Percentiles rank a stretch among this genome's conserved stretches.
Conservation (phyloP, 495 filamentous ascomycete species). For the Bacidia gigantensis region DNA sequence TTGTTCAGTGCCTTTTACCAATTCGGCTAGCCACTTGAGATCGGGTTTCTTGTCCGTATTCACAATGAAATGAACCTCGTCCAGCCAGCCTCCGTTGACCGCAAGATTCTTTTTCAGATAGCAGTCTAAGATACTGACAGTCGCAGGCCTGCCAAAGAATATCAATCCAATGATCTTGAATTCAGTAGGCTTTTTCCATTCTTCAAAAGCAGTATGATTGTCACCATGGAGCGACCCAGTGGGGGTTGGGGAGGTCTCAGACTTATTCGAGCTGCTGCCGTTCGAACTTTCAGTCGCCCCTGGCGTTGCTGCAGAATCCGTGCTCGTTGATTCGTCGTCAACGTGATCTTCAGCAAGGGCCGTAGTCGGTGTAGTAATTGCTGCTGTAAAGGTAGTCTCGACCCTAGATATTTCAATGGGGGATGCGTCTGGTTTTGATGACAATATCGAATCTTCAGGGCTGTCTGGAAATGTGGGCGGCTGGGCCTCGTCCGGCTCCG, state of each 20-base stretch:
- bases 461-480: no score
- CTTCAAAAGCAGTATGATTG: not conserved
- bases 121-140: constrained; percentile 29
- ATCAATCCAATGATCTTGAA: constrained; percentile 32
- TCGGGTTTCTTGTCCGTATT: constrained; percentile 33
- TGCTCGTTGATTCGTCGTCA: no score
- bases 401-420: no score
- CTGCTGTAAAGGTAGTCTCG: no score
- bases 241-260: not conserved
- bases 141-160: constrained; percentile 21
- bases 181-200: constrained; percentile 22
- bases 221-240: not conserved
- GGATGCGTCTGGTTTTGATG: no score
- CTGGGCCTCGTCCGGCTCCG: not conserved
- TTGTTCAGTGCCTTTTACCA: constrained; percentile 12
- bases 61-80: constrained; percentile 33
- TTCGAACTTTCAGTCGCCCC: not conserved
- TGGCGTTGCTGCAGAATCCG: no score
- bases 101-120: constrained; percentile 35
- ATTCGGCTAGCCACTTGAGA: constrained; percentile 26
- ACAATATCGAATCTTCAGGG: no score
- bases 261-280: not conserved
- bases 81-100: constrained; percentile 33
- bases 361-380: no score
- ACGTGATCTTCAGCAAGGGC: no score